Evolutionary conservation across 2,329 filamentous ascomycete species (phyloP).

Genomic region (Cladosporium sp.): DNA sequence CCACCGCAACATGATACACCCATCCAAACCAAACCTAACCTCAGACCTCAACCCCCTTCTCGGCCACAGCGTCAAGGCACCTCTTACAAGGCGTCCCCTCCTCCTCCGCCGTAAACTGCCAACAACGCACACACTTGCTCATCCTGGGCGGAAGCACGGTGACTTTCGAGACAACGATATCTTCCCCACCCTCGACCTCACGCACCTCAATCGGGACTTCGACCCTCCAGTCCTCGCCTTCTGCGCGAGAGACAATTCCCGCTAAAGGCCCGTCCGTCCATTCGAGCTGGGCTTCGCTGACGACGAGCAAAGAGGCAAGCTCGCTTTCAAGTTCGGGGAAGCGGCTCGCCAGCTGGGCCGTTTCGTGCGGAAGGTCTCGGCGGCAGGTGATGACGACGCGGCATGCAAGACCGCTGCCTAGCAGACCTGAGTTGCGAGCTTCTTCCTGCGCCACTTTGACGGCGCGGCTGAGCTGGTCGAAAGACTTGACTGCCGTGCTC

Average conservation of each 20-base stretch:
- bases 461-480: slow-evolving; percentile 52
- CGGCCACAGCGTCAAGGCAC: slow-evolving; percentile 63
- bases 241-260: slow-evolving; percentile 8
- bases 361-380: neutral
- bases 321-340: slow-evolving; percentile 20
- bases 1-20: too few relatives aligned
- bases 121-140: slow-evolving; percentile 82
- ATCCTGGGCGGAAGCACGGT: slow-evolving; percentile 41
- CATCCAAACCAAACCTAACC: too few relatives aligned
- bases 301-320: slow-evolving; percentile 40
- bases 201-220: slow-evolving; percentile 37
- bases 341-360: neutral
- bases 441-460: slow-evolving; percentile 74
- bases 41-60: slow-evolving; percentile 19
- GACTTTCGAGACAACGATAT: slow-evolving; percentile 17
- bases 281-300: slow-evolving; percentile 34
- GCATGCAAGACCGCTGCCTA: slow-evolving; percentile 79
- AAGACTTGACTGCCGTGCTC: slow-evolving; percentile 40
- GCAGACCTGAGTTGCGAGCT: slow-evolving; percentile 64
- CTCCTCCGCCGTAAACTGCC: slow-evolving; percentile 72
- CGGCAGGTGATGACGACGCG: slow-evolving; percentile 53
- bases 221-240: slow-evolving; percentile 38
- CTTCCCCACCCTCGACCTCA: slow-evolving; percentile 16
- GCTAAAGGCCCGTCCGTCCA: slow-evolving; percentile 9
- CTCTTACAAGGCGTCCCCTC: slow-evolving; percentile 64